Base-by-base conservation (phyloP, 495 filamentous ascomycete genomes). In the Evansstolkia leycettana region DNA sequence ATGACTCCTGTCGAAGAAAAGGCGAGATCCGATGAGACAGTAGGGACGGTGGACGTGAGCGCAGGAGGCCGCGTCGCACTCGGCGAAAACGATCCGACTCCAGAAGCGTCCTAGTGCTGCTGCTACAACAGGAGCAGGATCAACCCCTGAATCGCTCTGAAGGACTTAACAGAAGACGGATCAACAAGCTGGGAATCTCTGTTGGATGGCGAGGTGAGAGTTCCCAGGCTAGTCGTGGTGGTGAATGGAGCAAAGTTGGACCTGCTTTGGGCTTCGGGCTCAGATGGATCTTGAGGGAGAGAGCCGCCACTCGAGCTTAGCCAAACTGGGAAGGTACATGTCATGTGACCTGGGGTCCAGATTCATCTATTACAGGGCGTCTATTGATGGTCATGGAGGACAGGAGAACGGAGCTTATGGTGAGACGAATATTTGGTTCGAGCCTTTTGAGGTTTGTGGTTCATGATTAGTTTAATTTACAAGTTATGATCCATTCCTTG, bases 21-120 rank as follows among this genome's bases (percentile, higher is more conserved):
- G 9, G 5, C 2, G 28, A 37, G 12, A 1, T 36, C 9, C 10
- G 25, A n/a, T 11, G 26, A 27, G 28, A 37, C 17, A 36, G 17
- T 28, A 6, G 12, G 15, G 41, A 28, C 32, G 17, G 13, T 42
- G 31, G 33, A n/a, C n/a, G 46, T 45, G 48, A 43, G 51, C 58
- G 52, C 55, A 55, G 34, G 48, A 50, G 45, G 51, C n/a, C 46
- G 50, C 50, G 47, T 48, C 47, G 46, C 50, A 42, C 47, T 48
- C 42, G 30, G 37, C n/a, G 34, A 31, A 44, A 45, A 43, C 38
- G 33, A 39, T 44, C 41, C 37, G 37, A 32, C 41, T 39, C 27
- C 18, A 32, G 38, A 34, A 36, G 33, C 28, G 30, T 38, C 37
- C 36, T 17, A 32, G 37, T 38, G 36, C 41, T 28, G 35, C 23